Evolutionary conservation across 371 early-diverging fungal species (phyloP), one percentile per base, ranked within the genome.

Genomic region (Mortierella sp.): DNA sequence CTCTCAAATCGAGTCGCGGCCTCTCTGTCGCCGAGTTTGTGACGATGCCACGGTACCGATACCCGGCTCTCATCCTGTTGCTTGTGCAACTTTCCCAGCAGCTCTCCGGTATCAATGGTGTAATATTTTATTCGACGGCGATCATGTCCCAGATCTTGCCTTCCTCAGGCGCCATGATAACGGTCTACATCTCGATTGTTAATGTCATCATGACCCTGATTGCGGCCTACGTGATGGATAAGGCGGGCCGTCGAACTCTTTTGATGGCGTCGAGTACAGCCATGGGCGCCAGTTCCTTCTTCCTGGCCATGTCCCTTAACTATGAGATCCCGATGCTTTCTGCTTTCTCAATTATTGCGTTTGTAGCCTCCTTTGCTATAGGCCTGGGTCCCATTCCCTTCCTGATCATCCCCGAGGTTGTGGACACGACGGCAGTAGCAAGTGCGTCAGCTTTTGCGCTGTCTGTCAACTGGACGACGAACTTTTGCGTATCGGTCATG

Each of bases 71-170:
- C 27, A 81, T 97, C 28, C 80, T 93, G 41, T 84, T 98, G 11
- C 81, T 94, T 27, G 80, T 97, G 7, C 92, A 91, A 50, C 69
- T 92, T 24, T 80, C 87, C 2, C 93, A 93, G 62, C 98, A 99
- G 78, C 82, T 95, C 43, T 94, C 94, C 14, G 97, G 99, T 4
- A 95, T 99, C 84, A 97, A 97, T 79, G 95, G 93, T 4, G 93
- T 96, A 17, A 92, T 96, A 12, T 94, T 88, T 78, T 98, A 92
- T 72, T 94, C 95, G 4, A 91, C 92, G 0, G 83, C 91, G 0
- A 92, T 94, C 58, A 86, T 94, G 82, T 82, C 86, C 3, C 68
- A 81, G 34, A 86, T 90, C 34, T 83, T 92, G 50, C 87, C 93
- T 12, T 82, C 87, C 1, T 82, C 88, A 4, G 84, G 87, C 57